Evolutionary conservation across 1,139 yeast genomes (phyloP).

Genomic region (Taphrina betulina): DNA sequence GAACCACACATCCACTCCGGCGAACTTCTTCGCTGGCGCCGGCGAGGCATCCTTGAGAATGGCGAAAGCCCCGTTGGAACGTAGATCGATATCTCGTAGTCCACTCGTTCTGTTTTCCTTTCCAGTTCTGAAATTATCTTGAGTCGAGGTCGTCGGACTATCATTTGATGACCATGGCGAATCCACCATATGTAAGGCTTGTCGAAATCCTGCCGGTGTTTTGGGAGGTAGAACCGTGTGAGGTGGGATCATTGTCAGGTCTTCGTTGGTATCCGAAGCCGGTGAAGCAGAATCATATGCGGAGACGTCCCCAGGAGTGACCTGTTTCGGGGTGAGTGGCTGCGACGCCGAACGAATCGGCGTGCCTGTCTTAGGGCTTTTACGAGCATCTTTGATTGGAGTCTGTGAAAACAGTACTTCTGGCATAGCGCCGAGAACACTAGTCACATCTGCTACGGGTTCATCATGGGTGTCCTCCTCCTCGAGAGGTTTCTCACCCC

Average conservation of each 20-base stretch:
- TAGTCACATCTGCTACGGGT: constrained; percentile 35
- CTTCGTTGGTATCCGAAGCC: not conserved
- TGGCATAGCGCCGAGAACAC: constrained; percentile 34
- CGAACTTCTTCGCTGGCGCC: constrained; percentile 8
- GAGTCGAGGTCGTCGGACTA: not conserved
- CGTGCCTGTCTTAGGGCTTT: not conserved
- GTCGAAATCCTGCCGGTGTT: constrained; percentile 25
- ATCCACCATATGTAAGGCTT: constrained; percentile 14
- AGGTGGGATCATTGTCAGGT: constrained; percentile 2
- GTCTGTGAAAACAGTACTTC: constrained; percentile 1
- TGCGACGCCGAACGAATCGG: not conserved
- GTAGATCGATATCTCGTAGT: not conserved
- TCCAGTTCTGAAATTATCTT: not conserved
- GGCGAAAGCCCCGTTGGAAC: not conserved
- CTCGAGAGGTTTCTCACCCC: constrained; percentile 34
- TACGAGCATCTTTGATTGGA: not conserved
- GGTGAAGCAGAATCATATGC: constrained; percentile 2
- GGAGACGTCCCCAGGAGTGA: not conserved
- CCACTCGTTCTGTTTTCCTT: not conserved
- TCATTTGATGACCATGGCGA: constrained; percentile 11
- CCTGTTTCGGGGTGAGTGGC: constrained; percentile 11
- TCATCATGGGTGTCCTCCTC: constrained; percentile 27
- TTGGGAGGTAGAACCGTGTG: constrained; percentile 11
- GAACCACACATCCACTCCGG: constrained; percentile 31
- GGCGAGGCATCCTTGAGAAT: not conserved